A percentile compares a stretch with the other conserved stretches of the same genome.
Conservation (phyloP, 2,329 filamentous ascomycete species). For the Fusarium incarnatum region DNA sequence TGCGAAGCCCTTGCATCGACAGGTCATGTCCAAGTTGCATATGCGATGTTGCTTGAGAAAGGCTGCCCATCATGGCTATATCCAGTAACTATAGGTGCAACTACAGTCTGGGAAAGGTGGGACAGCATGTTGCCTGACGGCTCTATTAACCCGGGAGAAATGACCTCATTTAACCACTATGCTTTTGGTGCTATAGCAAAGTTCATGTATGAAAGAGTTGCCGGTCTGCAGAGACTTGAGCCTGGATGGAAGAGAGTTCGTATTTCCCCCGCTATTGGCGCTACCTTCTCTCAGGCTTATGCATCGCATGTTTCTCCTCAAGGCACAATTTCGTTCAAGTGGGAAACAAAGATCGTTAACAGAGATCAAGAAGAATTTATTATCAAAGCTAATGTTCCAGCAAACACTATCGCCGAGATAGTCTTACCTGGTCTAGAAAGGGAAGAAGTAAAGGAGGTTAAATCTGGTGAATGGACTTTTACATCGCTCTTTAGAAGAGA, state of each 20-base stretch:
- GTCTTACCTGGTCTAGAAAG: background rate
- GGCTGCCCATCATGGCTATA: constrained; percentile 61
- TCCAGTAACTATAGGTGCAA: constrained; percentile 58
- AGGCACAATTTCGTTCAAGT: background rate
- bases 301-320: constrained; percentile 15
- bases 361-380: background rate
- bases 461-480: constrained; percentile 8
- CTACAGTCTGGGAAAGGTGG: constrained; percentile 64
- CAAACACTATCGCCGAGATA: background rate
- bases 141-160: constrained; percentile 57
- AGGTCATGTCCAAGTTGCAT: background rate
- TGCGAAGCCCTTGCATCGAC: constrained; percentile 6
- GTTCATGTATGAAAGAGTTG: constrained; percentile 50
- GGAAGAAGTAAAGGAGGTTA: background rate
- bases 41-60: constrained; percentile 57
- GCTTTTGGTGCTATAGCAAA: constrained; percentile 55
- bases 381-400: background rate
- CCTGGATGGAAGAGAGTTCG: constrained; percentile 34
- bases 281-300: constrained; percentile 8
- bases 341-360: background rate
- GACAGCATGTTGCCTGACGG: constrained; percentile 59
- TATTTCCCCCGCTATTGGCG: constrained; percentile 2
- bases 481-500: background rate
- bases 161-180: constrained; percentile 65
- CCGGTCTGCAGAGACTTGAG: constrained; percentile 23